Percentiles rank a stretch among this genome's conserved stretches.
Conservation (phyloP, 306 rosid species). For the Crataegus laevigata region DNA sequence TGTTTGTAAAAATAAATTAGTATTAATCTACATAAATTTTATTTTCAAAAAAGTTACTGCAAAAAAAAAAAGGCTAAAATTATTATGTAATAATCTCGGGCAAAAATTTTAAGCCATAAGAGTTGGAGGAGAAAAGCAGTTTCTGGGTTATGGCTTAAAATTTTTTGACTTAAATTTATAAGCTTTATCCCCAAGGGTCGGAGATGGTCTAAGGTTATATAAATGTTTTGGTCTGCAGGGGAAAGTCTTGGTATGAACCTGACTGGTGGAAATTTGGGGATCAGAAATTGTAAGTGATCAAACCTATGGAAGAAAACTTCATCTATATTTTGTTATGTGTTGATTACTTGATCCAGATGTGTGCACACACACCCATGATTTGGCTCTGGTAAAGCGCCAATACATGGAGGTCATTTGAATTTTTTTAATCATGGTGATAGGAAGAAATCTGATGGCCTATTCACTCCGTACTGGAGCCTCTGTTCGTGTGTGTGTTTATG, state of each 20-base stretch:
- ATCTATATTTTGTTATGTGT: not conserved
- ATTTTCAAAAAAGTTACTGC: too few relatives aligned
- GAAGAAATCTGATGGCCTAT: not conserved
- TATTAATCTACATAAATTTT: too few relatives aligned
- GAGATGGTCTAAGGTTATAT: too few relatives aligned
- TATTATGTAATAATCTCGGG: too few relatives aligned
- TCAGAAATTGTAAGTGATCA: slow-evolving; percentile 77
- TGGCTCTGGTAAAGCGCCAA: not conserved
- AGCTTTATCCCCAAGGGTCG: too few relatives aligned
- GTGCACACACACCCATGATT: not conserved
- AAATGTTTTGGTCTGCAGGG: slow-evolving; percentile 45
- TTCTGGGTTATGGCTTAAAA: too few relatives aligned
- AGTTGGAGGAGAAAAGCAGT: too few relatives aligned
- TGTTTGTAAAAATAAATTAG: too few relatives aligned
- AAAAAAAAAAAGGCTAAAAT: too few relatives aligned
- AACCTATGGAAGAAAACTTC: not conserved
- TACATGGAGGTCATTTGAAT: not conserved
- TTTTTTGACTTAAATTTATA: too few relatives aligned
- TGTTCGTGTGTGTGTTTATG: not conserved
- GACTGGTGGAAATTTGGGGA: slow-evolving; percentile 99
- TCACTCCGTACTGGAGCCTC: not conserved
- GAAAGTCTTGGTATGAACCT: slow-evolving; percentile 93
- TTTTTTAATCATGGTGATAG: not conserved
- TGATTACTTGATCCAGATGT: not conserved
- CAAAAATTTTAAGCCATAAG: too few relatives aligned